Base-by-base conservation (phyloP, 345 rosid species). In the Ceriops tagal region DNA sequence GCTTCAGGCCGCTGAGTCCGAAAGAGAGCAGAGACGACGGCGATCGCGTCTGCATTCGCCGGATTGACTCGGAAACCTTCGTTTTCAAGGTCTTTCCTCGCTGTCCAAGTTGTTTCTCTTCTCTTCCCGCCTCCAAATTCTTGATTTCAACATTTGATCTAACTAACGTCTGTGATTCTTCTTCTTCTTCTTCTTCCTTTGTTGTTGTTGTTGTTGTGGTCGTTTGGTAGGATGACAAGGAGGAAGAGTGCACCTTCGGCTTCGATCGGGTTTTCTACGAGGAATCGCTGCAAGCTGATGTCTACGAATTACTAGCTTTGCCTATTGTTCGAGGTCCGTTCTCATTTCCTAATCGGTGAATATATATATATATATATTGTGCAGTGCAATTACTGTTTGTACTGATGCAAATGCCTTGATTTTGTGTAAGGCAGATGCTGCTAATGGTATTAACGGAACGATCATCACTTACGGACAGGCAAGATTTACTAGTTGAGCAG, bases 401-500 rank as follows among this genome's bases (percentile, higher is more conserved):
- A 58, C n/a, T 58, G 43, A 56, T 43, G 49, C 5, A 43, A 22
- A 5, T 64, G 55, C 6, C 60, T 24, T 72, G 53, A 69, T 61
- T 46, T 28, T 64, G 27, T 43, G 46, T 60, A 57, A 73, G 73
- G 67, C 86, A 90, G 92, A 86, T 81, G 90, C 86, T 58, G 63
- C 89, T 22, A 86, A 83, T 62, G 96, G 74, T 43, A 78, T 80
- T 21, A 92, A 90, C 69, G 98, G 98, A 39, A 86, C 93, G 8
- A 84, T 93, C 76, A 93, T 93, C 70, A 85, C 92, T 34, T 87
- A 89, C 26, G 96, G 98, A 67, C 98, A 93, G 96, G 98, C 86
- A 79, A 58, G 47, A 26, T 57, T 13, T 13, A 21, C 5, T 5
- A 15, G 6, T 52, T 37, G 47, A 9, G 11, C 8, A 6, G 34